Evolutionary conservation across 495 filamentous ascomycete species (phyloP).

Genomic region (Penicillium soppii): DNA sequence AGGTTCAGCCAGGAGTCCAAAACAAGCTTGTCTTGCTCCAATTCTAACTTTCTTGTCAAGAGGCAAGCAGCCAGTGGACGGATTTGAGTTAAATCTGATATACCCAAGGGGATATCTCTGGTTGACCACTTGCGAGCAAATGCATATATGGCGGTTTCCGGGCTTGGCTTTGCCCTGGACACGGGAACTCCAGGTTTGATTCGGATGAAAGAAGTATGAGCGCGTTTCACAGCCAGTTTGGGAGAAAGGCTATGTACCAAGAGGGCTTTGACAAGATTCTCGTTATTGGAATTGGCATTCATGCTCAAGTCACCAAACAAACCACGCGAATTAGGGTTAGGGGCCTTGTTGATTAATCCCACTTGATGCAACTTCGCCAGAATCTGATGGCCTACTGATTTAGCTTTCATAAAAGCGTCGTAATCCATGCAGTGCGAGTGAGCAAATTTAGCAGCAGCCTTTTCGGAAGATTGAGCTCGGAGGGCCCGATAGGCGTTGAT

Average conservation of each 20-base stretch:
- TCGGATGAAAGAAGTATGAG: too few species aligned
- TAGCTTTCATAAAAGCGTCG: too few species aligned
- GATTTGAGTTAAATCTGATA: neutral
- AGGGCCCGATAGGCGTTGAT: too few species aligned
- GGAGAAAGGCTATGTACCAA: conserved; percentile 48
- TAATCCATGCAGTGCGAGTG: too few species aligned
- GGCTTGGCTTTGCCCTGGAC: too few species aligned
- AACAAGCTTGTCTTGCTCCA: neutral
- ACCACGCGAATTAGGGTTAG: too few species aligned
- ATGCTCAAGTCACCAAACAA: conserved; percentile 33
- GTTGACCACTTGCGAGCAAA: neutral
- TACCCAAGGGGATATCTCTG: neutral
- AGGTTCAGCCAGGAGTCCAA: neutral
- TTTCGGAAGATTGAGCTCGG: too few species aligned
- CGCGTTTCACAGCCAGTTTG: neutral
- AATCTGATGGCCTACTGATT: too few species aligned
- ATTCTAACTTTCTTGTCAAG: neutral
- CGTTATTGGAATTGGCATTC: conserved; percentile 49
- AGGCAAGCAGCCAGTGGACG: neutral
- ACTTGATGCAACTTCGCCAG: too few species aligned
- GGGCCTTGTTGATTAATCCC: too few species aligned
- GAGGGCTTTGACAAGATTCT: conserved; percentile 51
- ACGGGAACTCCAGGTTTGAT: neutral
- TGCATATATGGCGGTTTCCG: neutral
- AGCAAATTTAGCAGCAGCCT: too few species aligned